Conservation (phyloP, 495 filamentous ascomycete species). For the Hypomontagnella monticulosa region DNA sequence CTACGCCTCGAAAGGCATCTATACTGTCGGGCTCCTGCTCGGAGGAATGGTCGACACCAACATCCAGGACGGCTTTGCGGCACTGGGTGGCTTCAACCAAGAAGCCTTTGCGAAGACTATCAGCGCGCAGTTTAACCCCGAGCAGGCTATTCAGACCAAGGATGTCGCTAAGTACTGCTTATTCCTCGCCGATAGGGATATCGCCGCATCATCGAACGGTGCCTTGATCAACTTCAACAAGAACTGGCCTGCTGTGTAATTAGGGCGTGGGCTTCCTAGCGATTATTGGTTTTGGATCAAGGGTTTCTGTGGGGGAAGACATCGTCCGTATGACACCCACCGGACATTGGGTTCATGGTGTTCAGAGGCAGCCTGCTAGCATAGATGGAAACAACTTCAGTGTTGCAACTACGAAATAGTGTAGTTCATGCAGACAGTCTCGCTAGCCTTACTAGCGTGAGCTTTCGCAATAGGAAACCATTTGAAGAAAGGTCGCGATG, state of each 20-base stretch:
- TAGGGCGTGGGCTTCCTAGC: neutral
- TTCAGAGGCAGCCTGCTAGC: too few relatives aligned
- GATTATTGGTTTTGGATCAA: neutral
- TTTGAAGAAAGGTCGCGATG: neutral
- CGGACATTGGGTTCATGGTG: too few relatives aligned
- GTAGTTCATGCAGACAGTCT: neutral
- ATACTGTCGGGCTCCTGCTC: constrained; percentile 63
- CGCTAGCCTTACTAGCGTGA: neutral
- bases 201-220: constrained; percentile 50
- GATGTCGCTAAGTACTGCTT: constrained; percentile 55
- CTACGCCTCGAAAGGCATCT: constrained; percentile 67
- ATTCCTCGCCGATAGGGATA: constrained; percentile 51
- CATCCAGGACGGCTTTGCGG: constrained; percentile 26
- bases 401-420: neutral
- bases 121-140: constrained; percentile 53
- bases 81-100: constrained; percentile 48
- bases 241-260: constrained; percentile 52
- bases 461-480: neutral
- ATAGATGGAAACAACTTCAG: neutral
- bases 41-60: constrained; percentile 67
- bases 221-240: constrained; percentile 50
- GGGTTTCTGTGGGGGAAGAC: too few relatives aligned
- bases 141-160: constrained; percentile 37
- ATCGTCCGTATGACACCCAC: too few relatives aligned
- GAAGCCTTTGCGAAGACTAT: constrained; percentile 58